Percentiles rank a stretch among this genome's conserved stretches.
Conservation (phyloP, 768 basidiomycete species). For the Boletus sp. region DNA sequence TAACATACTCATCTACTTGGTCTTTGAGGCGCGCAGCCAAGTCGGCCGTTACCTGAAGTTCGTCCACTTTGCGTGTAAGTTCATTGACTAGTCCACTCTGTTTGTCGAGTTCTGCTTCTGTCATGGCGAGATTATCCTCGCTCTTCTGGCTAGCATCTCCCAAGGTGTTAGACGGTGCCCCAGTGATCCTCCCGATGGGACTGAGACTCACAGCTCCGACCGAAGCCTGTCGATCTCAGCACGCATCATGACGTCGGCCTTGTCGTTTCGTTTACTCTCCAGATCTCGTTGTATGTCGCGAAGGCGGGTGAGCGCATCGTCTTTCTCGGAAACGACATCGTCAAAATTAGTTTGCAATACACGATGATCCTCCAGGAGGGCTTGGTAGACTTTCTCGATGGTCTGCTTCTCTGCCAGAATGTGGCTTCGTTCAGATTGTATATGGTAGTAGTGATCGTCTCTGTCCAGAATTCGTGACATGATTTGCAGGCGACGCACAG, state of each 20-base stretch:
- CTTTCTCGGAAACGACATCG: slow-evolving; percentile 74
- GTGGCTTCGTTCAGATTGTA: slow-evolving; percentile 77
- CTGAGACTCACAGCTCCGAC: slow-evolving; percentile 71
- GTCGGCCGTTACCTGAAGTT: slow-evolving; percentile 75
- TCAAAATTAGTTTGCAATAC: slow-evolving; percentile 73
- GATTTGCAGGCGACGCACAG: slow-evolving; percentile 3
- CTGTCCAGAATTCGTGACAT: slow-evolving; percentile 37
- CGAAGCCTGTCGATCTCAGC: slow-evolving; percentile 82
- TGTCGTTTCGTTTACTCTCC: slow-evolving; percentile 62
- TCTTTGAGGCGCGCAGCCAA: slow-evolving; percentile 83
- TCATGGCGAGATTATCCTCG: slow-evolving; percentile 83
- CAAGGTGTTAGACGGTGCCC: slow-evolving; percentile 25
- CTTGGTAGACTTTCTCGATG: slow-evolving; percentile 76
- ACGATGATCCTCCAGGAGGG: slow-evolving; percentile 73
- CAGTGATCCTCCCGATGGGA: not conserved
- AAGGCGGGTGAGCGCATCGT: slow-evolving; percentile 67
- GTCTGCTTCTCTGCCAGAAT: slow-evolving; percentile 84
- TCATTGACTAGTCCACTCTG: slow-evolving; percentile 68
- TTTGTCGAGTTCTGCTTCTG: slow-evolving; percentile 83
- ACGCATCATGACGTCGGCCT: slow-evolving; percentile 73
- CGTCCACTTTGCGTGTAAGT: slow-evolving; percentile 75
- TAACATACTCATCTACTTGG: slow-evolving; percentile 82
- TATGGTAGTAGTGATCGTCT: slow-evolving; percentile 86
- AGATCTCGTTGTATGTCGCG: slow-evolving; percentile 57
- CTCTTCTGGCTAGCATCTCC: slow-evolving; percentile 76